These are phyloP conservation scores for Fusarium torreyae DNA, from an alignment of 2,329 filamentous ascomycete genomes.

Conservation along the genomic window DNA sequence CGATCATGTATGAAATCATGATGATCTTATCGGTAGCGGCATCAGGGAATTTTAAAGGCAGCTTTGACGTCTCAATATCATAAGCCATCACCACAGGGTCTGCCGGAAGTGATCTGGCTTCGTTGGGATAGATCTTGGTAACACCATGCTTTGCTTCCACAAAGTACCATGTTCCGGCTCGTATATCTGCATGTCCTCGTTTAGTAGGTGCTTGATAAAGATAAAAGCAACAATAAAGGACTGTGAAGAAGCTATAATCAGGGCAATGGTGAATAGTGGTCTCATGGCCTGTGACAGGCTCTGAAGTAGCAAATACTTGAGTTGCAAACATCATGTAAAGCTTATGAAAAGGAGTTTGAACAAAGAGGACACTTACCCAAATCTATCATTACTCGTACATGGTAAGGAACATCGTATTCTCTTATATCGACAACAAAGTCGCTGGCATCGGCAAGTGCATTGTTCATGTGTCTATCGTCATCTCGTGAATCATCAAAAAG, in stretches of 20 bases:
- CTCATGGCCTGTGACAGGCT: conserved; percentile 93
- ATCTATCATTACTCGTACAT: conserved; percentile 98
- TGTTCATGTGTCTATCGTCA: conserved; percentile 84
- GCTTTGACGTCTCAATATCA: conserved; percentile 98
- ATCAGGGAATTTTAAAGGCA: conserved; percentile 97
- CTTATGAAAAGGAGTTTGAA: neutral
- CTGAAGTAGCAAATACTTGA: conserved; percentile 99
- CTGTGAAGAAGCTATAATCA: conserved; percentile 67
- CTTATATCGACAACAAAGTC: conserved; percentile 98
- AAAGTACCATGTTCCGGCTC: conserved; percentile 97
- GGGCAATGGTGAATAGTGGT: conserved; percentile 90
- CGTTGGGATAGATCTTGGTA: conserved; percentile 86
- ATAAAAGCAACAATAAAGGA: conserved; percentile 3
- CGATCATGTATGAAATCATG: conserved; percentile 99
- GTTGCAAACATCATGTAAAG: conserved; percentile 87
- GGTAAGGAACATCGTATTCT: conserved; percentile 99
- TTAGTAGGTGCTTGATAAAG: conserved; percentile 21
- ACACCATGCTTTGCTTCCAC: conserved; percentile 94
- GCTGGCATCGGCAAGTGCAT: conserved; percentile 86
- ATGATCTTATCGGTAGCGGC: conserved; percentile 96
- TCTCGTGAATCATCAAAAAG: conserved; percentile 92
- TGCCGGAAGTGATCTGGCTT: conserved; percentile 89
- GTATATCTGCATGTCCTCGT: conserved; percentile 76
- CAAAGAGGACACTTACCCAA: conserved; percentile 68
- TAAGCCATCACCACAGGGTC: conserved; percentile 99